Conservation (phyloP, 306 rosid species). For the Casuarina glauca region DNA sequence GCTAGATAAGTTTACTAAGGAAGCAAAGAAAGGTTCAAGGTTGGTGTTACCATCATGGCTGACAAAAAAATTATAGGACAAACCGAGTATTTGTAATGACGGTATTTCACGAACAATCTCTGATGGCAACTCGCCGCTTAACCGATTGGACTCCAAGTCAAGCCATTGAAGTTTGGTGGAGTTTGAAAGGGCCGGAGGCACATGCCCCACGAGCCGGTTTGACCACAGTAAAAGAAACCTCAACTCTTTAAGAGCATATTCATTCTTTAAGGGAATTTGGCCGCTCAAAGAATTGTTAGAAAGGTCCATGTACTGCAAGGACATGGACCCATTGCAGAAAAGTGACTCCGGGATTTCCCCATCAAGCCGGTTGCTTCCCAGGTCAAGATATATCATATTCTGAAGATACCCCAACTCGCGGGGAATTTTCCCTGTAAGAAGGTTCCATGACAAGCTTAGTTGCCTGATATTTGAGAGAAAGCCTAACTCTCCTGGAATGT, state of each 20-base stretch:
- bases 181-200: constrained; percentile 70
- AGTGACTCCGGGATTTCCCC: constrained; percentile 68
- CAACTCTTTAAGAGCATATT: constrained; percentile 56
- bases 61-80: constrained; percentile 69
- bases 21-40: constrained; percentile 76
- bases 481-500: constrained; percentile 72
- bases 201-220: constrained; percentile 59
- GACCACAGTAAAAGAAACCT: constrained; percentile 82
- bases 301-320: constrained; percentile 71
- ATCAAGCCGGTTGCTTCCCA: constrained; percentile 63
- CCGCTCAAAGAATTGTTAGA: constrained; percentile 80
- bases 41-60: constrained; percentile 81
- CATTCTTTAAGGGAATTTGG: constrained; percentile 54
- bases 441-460: constrained; percentile 65
- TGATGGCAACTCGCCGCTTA: constrained; percentile 65
- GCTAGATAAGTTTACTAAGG: constrained; percentile 56
- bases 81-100: constrained; percentile 64
- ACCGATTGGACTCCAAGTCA: constrained; percentile 74
- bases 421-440: constrained; percentile 63
- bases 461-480: constrained; percentile 47
- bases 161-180: constrained; percentile 79
- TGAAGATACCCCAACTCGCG: constrained; percentile 60
- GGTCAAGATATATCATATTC: constrained; percentile 64
- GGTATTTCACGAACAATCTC: constrained; percentile 54
- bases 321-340: constrained; percentile 65